Conservation (phyloP, 2,329 filamentous ascomycete species). For the Hirsutella rhossiliensis region DNA sequence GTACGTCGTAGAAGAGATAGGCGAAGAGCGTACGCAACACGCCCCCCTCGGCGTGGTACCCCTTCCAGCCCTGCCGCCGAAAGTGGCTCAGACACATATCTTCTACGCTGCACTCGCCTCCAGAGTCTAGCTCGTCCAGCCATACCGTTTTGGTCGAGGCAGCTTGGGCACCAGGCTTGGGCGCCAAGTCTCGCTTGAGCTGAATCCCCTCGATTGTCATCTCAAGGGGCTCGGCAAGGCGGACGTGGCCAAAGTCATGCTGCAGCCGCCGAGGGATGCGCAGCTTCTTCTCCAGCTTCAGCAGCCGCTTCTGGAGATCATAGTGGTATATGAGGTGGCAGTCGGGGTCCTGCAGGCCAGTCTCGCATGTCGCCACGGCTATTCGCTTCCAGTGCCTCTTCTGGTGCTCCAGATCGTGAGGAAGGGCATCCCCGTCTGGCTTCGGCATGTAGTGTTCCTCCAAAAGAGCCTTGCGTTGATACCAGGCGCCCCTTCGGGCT, state of each 20-base stretch:
- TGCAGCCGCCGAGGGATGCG: slow-evolving; percentile 76
- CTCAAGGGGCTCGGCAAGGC: slow-evolving; percentile 62
- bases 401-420: slow-evolving; percentile 34
- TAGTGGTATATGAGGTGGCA: slow-evolving; percentile 92
- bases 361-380: slow-evolving; percentile 71
- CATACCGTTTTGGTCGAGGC: slow-evolving; percentile 67
- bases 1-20: slow-evolving; percentile 84
- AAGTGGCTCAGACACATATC: slow-evolving; percentile 89
- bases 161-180: slow-evolving; percentile 25
- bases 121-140: slow-evolving; percentile 63
- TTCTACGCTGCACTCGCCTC: slow-evolving; percentile 76
- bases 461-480: slow-evolving; percentile 83
- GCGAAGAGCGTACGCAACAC: slow-evolving; percentile 85
- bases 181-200: slow-evolving; percentile 47
- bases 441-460: slow-evolving; percentile 91
- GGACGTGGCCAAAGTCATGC: slow-evolving; percentile 85
- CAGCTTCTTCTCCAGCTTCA: slow-evolving; percentile 76
- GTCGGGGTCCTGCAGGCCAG: slow-evolving; percentile 72
- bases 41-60: slow-evolving; percentile 85
- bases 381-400: slow-evolving; percentile 75
- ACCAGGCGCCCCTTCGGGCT: slow-evolving; percentile 80
- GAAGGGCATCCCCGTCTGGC: slow-evolving; percentile 31
- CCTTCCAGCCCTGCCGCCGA: slow-evolving; percentile 75
- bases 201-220: slow-evolving; percentile 67
- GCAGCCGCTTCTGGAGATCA: slow-evolving; percentile 86